A percentile compares a stretch with the other conserved stretches of the same genome.
Evolutionary conservation across 495 filamentous ascomycete species (phyloP).

Genomic region (Melanomma pulvis-pyrius): DNA sequence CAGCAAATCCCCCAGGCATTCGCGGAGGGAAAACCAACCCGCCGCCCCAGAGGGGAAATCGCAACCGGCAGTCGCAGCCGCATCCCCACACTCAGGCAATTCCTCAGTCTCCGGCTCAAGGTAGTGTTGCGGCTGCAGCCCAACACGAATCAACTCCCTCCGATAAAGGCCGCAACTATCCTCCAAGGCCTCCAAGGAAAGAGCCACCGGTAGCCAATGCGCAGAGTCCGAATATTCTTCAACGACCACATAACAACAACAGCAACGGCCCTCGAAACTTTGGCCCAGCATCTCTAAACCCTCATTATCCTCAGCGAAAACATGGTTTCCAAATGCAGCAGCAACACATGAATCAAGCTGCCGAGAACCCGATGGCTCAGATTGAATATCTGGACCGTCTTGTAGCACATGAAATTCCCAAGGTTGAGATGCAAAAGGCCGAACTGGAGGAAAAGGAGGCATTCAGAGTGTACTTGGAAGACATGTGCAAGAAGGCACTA

Average conservation of each 20-base stretch:
- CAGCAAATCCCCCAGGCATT: not conserved
- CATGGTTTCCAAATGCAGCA: not conserved
- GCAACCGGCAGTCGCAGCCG: not conserved
- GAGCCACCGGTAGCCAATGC: not conserved
- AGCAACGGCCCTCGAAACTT: not conserved
- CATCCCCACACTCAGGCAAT: not conserved
- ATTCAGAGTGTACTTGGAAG: conserved; percentile 61
- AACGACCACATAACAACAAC: conserved; percentile 13
- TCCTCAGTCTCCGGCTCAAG: not conserved
- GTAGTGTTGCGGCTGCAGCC: not conserved
- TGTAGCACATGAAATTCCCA: conserved; percentile 37
- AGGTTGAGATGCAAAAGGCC: conserved; percentile 39
- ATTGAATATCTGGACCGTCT: conserved; percentile 43
- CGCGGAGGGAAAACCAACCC: not conserved
- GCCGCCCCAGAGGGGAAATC: not conserved
- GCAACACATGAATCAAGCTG: not conserved
- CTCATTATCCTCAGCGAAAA: conserved; percentile 15
- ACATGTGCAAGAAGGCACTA: conserved; percentile 58
- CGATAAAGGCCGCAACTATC: not conserved
- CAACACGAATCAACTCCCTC: not conserved
- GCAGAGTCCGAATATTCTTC: conserved; percentile 26
- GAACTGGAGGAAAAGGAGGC: conserved; percentile 66
- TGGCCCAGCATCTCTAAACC: not conserved
- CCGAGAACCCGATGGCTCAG: conserved; percentile 31
- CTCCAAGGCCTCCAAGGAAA: conserved; percentile 2